Percentiles rank a stretch among this genome's conserved stretches.
These are phyloP conservation scores for Lipomyces lipofer DNA, from an alignment of 805 yeast species.

Conservation along the genomic window DNA sequence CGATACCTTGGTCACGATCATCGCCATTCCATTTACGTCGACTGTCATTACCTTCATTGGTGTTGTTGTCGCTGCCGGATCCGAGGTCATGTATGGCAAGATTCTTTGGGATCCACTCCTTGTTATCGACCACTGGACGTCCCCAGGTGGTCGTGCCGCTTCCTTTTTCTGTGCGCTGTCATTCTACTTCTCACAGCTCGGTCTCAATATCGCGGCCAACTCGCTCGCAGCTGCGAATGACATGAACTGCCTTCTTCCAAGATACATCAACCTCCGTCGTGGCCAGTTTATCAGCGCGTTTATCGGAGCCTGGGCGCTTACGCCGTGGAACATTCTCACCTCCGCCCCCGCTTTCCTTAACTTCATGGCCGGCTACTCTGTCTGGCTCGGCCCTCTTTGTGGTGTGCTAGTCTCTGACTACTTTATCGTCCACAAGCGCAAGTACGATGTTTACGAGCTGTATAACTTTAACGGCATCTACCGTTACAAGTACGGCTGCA, in stretches of 20 bases:
- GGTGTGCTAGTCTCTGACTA: constrained; percentile 55
- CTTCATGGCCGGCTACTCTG: constrained; percentile 74
- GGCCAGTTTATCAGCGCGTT: constrained; percentile 49
- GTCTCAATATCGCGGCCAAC: constrained; percentile 63
- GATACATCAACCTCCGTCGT: constrained; percentile 61
- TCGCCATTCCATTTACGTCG: constrained; percentile 23
- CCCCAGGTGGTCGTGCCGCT: constrained; percentile 31
- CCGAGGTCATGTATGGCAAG: constrained; percentile 26
- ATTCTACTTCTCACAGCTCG: constrained; percentile 69
- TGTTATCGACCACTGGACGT: constrained; percentile 26
- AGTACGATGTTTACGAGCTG: constrained; percentile 60
- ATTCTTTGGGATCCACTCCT: constrained; percentile 30
- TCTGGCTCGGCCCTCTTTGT: constrained; percentile 77
- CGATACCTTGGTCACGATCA: constrained; percentile 10
- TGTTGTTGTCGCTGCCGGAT: constrained; percentile 28
- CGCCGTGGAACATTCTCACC: constrained; percentile 79
- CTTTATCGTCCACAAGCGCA: constrained; percentile 63
- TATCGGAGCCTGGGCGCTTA: constrained; percentile 59
- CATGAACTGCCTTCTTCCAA: constrained; percentile 43
- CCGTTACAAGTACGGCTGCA: constrained; percentile 46
- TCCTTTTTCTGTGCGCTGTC: constrained; percentile 35
- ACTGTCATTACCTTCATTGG: constrained; percentile 27
- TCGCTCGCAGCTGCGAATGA: constrained; percentile 47
- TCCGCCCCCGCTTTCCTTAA: constrained; percentile 74
- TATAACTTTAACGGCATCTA: constrained; percentile 46